These are phyloP conservation scores for Cytospora schulzeri DNA, from an alignment of 2,329 filamentous ascomycete species.

Conservation along the genomic window DNA sequence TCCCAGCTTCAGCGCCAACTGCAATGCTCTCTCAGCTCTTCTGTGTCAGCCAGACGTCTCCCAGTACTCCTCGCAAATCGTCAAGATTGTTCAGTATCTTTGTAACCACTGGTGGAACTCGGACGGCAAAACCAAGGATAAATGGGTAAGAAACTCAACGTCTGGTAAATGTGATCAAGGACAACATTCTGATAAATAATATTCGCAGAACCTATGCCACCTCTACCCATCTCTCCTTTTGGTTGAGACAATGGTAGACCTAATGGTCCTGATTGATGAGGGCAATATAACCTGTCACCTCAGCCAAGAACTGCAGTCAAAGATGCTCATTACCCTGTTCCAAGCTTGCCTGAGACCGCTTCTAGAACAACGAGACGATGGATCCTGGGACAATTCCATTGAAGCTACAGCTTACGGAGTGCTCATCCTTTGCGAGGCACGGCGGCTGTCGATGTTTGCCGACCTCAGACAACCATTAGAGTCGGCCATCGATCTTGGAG, in stretches of 20 bases:
- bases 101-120: background rate
- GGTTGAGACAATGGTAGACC: background rate
- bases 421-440: background rate
- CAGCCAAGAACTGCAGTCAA: background rate
- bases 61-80: background rate
- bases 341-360: background rate
- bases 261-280: background rate
- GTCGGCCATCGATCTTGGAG: background rate
- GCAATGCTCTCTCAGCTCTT: background rate
- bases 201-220: background rate
- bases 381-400: background rate
- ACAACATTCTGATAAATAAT: too few species aligned
- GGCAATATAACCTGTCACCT: background rate
- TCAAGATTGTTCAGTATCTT: background rate
- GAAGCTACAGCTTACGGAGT: background rate
- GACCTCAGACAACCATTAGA: background rate
- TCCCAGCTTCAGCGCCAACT: slow-evolving; percentile 4
- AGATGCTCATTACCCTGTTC: background rate
- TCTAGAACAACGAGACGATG: background rate
- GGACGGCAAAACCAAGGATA: background rate
- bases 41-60: background rate
- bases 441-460: background rate
- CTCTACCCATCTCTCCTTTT: background rate
- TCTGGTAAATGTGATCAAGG: too few species aligned
- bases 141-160: too few species aligned